These are phyloP conservation scores for Eutrema heterophyllum DNA, from an alignment of 345 rosid genomes.

Conservation along the genomic window DNA sequence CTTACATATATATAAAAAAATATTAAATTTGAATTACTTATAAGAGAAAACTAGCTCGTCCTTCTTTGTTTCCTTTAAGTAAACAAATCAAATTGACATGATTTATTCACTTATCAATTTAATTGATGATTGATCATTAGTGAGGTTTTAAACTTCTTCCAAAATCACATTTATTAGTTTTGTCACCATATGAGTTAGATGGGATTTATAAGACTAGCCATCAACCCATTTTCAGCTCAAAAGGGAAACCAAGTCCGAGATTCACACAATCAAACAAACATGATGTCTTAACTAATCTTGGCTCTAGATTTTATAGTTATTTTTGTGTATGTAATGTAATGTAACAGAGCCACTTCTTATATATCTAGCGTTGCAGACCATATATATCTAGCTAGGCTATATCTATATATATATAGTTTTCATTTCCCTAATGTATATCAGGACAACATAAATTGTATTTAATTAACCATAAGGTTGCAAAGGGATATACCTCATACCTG, in stretches of 20 bases:
- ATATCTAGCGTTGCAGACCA: not conserved
- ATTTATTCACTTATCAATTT: not conserved
- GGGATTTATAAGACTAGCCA: not conserved
- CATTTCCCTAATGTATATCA: not conserved
- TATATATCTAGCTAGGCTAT: slow-evolving; percentile 18
- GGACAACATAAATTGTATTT: not conserved
- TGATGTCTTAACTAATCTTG: not conserved
- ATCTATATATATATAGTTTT: not conserved
- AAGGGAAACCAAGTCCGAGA: not conserved
- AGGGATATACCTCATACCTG: slow-evolving; percentile 22
- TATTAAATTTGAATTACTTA: not conserved
- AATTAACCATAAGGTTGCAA: slow-evolving; percentile 1
- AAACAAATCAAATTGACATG: not conserved
- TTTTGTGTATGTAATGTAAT: not conserved
- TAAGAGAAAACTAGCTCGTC: not conserved
- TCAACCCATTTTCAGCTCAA: not conserved
- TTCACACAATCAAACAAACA: slow-evolving; percentile 3
- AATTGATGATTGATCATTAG: not conserved
- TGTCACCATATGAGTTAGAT: not conserved
- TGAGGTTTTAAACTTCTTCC: not conserved
- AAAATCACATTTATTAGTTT: not conserved
- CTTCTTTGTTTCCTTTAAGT: not conserved
- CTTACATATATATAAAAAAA: not conserved
- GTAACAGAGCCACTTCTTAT: not conserved
- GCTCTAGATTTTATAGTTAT: not conserved